These are phyloP conservation scores for Phalaenopsis aphrodite DNA, from an alignment of 106 monocot species.

Conservation along the genomic window DNA sequence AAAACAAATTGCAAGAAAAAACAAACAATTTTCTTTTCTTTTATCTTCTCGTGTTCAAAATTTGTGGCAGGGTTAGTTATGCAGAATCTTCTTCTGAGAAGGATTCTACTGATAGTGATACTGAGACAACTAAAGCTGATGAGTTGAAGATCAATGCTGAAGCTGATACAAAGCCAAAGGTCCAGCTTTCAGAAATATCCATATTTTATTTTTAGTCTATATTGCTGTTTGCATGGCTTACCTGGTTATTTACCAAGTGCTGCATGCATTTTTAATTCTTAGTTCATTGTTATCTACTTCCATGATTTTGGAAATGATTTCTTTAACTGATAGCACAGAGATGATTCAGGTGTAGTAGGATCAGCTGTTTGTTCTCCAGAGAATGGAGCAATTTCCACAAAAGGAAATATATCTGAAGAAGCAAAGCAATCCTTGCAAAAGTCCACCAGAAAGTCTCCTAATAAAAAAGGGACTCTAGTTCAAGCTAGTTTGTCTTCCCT, in stretches of 20 bases:
- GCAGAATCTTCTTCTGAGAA: constrained; percentile 66
- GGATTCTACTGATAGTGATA: constrained; percentile 40
- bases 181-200: constrained; percentile 37
- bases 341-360: constrained; percentile 11
- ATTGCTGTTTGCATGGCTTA: not conserved
- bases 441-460: constrained; percentile 17
- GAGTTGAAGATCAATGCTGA: constrained; percentile 16
- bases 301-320: not conserved
- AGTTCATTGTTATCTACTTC: not conserved
- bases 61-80: constrained; percentile 38
- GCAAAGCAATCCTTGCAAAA: constrained; percentile 21
- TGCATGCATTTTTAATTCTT: not conserved
- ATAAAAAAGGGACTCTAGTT: constrained; percentile 46
- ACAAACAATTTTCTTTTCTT: not conserved
- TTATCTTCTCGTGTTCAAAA: not conserved
- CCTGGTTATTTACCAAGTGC: not conserved
- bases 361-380: constrained; percentile 14
- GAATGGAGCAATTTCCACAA: constrained; percentile 3
- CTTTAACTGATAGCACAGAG: constrained; percentile 32
- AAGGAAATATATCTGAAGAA: constrained; percentile 10
- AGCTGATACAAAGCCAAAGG: constrained; percentile 14
- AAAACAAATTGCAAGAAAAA: not conserved
- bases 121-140: constrained; percentile 17
- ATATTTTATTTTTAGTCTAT: constrained; percentile 6
- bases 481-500: constrained; percentile 71